phyloP scores from a whole-genome alignment of 306 rosid species.

The Cucumis melo region DNA sequence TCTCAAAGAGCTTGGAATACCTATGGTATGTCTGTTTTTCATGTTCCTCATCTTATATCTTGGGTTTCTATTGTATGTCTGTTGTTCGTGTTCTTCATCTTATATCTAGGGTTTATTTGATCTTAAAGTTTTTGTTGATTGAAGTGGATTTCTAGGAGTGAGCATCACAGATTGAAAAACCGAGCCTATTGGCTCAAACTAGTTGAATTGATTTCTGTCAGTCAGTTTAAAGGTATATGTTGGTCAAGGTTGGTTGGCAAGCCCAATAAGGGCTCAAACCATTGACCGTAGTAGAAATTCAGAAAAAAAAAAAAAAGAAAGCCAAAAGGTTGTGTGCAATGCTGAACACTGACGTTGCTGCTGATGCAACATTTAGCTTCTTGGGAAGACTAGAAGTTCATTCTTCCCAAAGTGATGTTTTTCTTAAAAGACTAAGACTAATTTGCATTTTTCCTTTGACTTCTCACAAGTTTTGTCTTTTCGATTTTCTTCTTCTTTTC shows the following conservation, averaged over 20 bases:
- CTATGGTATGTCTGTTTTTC: conserved; percentile 51
- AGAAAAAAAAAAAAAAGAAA: neutral
- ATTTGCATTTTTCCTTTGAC: neutral
- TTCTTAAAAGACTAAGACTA: too few relatives aligned
- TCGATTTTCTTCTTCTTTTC: neutral
- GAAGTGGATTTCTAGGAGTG: neutral
- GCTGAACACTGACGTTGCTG: neutral
- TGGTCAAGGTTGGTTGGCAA: too few relatives aligned
- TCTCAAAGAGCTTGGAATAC: conserved; percentile 93
- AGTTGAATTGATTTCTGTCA: too few relatives aligned
- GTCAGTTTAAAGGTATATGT: too few relatives aligned
- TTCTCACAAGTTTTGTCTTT: neutral
- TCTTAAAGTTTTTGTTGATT: too few relatives aligned
- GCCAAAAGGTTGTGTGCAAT: neutral
- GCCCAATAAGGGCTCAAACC: too few relatives aligned
- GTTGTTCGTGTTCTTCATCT: neutral
- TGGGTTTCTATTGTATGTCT: neutral
- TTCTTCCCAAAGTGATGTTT: neutral
- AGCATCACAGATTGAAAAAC: too few relatives aligned
- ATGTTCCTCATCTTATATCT: neutral
- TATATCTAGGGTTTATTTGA: neutral
- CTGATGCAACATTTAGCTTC: neutral
- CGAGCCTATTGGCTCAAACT: too few relatives aligned
- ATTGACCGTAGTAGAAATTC: too few relatives aligned
- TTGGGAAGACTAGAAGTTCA: neutral